Percentiles rank a stretch among this genome's conserved stretches.
Evolutionary conservation across 495 filamentous ascomycete genomes (phyloP).

Genomic region (Penicillium angulare): DNA sequence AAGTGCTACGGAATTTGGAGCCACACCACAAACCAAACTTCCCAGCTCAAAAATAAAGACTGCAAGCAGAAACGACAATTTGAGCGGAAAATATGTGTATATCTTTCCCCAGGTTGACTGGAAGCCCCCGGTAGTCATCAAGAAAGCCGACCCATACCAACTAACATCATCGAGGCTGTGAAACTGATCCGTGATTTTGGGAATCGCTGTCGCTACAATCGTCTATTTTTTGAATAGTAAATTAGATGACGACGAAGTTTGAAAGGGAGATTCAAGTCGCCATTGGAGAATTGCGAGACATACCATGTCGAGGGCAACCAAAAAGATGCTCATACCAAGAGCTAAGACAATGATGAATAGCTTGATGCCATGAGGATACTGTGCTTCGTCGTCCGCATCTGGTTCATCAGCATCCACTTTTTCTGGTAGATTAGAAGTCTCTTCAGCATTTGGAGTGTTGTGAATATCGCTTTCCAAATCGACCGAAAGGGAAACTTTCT

Average conservation of each 20-base stretch:
- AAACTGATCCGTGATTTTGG: conserved; percentile 69
- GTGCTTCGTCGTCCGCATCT: conserved; percentile 3
- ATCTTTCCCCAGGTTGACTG: conserved; percentile 45
- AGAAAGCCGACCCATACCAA: conserved; percentile 65
- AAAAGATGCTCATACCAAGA: conserved; percentile 42
- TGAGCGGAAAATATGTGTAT: conserved; percentile 35
- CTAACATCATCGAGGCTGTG: conserved; percentile 61
- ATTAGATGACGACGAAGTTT: background rate
- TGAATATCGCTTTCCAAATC: background rate
- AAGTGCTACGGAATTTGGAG: conserved; percentile 34
- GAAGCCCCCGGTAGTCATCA: conserved; percentile 57
- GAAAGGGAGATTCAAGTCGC: background rate
- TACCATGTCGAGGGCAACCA: conserved; percentile 44
- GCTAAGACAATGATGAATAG: conserved; percentile 42
- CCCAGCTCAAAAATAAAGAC: conserved; percentile 55
- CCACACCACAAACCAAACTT: conserved; percentile 21
- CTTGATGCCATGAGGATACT: conserved; percentile 13
- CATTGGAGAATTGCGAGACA: background rate
- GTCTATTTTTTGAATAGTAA: conserved; percentile 25
- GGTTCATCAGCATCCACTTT: conserved; percentile 1
- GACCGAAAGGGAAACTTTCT: background rate
- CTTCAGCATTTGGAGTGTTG: background rate
- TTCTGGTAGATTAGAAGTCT: background rate
- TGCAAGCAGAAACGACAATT: conserved; percentile 56
- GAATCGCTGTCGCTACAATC: conserved; percentile 72